Percentiles rank a stretch among this genome's conserved stretches.
Evolutionary conservation across 768 basidiomycete species (phyloP).

Genomic region (Pleurotus salmoneostramineus): DNA sequence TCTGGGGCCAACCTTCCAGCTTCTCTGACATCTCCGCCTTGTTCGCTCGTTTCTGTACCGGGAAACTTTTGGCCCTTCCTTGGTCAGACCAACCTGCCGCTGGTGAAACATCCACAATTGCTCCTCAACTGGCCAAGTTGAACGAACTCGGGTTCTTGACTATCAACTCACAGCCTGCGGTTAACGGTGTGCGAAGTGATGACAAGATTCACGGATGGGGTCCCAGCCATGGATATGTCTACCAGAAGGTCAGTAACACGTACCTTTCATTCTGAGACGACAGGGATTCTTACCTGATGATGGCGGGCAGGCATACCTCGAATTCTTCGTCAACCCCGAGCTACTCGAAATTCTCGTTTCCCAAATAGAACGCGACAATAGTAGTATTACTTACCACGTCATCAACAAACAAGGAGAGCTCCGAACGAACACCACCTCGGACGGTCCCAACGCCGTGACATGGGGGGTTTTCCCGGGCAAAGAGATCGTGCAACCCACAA

Average conservation of each 20-base stretch:
- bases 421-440: conserved; percentile 90
- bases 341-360: conserved; percentile 70
- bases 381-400: conserved; percentile 92
- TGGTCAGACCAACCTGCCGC: conserved; percentile 94
- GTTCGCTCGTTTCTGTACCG: conserved; percentile 82
- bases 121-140: conserved; percentile 74
- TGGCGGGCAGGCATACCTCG: conserved; percentile 76
- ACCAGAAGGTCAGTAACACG: conserved; percentile 70
- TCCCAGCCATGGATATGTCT: conserved; percentile 89
- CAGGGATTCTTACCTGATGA: background rate
- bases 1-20: conserved; percentile 82
- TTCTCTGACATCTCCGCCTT: conserved; percentile 64
- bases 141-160: conserved; percentile 93
- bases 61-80: conserved; percentile 73
- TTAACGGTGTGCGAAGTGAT: conserved; percentile 83
- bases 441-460: conserved; percentile 97
- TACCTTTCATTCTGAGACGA: background rate
- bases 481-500: conserved; percentile 93
- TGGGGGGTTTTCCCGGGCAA: conserved; percentile 99
- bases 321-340: conserved; percentile 85
- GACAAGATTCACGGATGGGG: conserved; percentile 92
- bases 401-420: conserved; percentile 96
- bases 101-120: conserved; percentile 78
- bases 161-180: conserved; percentile 96
- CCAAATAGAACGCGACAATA: conserved; percentile 75